These are phyloP conservation scores for Yarrowia sp. DNA, from an alignment of 805 yeast genomes.

Conservation along the genomic window DNA sequence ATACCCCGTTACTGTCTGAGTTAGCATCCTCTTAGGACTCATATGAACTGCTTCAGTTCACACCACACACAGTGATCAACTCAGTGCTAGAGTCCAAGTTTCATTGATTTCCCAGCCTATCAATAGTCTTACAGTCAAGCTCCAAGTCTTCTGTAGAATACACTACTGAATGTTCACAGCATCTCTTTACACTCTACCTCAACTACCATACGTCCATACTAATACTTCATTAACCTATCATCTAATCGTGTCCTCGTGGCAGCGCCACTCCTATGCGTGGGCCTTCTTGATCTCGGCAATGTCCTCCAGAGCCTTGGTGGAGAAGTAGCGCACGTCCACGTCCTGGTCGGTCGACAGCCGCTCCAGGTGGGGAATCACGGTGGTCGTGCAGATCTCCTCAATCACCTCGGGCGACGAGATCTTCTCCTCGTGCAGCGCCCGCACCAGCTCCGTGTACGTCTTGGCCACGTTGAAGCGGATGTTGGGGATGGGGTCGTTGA, in stretches of 20 bases:
- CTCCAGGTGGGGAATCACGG: constrained; percentile 64
- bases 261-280: constrained; percentile 19
- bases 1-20: too few species aligned
- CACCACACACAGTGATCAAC: too few species aligned
- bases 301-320: constrained; percentile 57
- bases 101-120: too few species aligned
- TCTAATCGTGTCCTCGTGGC: neutral
- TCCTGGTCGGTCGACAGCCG: constrained; percentile 70
- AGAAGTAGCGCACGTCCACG: constrained; percentile 85
- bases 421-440: constrained; percentile 41
- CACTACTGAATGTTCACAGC: too few species aligned
- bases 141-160: too few species aligned
- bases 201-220: too few species aligned
- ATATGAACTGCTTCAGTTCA: too few species aligned
- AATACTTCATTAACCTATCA: constrained; percentile 8
- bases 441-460: constrained; percentile 62
- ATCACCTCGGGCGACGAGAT: constrained; percentile 33
- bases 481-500: constrained; percentile 85
- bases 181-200: too few species aligned
- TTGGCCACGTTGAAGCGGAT: constrained; percentile 94
- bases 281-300: constrained; percentile 20
- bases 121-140: too few species aligned
- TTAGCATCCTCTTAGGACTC: too few species aligned
- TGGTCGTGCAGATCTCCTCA: constrained; percentile 43
- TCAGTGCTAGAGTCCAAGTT: too few species aligned